Conservation (phyloP, 306 rosid species). For the Prinsepia uniflora region DNA sequence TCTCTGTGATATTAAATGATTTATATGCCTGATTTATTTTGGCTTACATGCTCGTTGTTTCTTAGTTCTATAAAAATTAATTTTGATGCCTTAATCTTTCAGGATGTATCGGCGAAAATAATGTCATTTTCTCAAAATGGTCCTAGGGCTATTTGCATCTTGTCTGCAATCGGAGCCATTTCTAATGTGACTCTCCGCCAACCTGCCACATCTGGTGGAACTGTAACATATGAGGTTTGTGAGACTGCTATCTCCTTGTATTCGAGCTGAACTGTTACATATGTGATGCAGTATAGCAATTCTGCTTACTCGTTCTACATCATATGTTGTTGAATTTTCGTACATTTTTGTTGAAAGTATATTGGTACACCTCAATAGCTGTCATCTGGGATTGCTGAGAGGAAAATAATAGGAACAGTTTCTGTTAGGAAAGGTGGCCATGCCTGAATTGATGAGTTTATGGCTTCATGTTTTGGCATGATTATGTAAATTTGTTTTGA, state of each 20-base stretch:
- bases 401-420: neutral
- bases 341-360: neutral
- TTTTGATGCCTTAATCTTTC: conserved; percentile 23
- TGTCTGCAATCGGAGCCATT: conserved; percentile 69
- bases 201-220: conserved; percentile 61
- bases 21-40: neutral
- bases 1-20: neutral
- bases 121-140: conserved; percentile 60
- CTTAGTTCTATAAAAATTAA: neutral
- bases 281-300: neutral
- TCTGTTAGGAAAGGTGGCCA: neutral
- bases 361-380: neutral
- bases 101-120: conserved; percentile 59
- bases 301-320: too few species aligned
- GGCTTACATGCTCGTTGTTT: neutral
- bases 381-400: neutral
- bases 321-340: neutral
- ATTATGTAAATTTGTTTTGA: neutral
- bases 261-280: neutral
- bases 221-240: conserved; percentile 84
- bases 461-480: neutral
- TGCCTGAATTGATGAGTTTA: neutral
- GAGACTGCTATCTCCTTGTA: neutral
- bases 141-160: conserved; percentile 51
- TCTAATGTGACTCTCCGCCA: conserved; percentile 73